phyloP scores from a whole-genome alignment of 1,284 basidiomycete genomes.

The Fomitopsis betulina region DNA sequence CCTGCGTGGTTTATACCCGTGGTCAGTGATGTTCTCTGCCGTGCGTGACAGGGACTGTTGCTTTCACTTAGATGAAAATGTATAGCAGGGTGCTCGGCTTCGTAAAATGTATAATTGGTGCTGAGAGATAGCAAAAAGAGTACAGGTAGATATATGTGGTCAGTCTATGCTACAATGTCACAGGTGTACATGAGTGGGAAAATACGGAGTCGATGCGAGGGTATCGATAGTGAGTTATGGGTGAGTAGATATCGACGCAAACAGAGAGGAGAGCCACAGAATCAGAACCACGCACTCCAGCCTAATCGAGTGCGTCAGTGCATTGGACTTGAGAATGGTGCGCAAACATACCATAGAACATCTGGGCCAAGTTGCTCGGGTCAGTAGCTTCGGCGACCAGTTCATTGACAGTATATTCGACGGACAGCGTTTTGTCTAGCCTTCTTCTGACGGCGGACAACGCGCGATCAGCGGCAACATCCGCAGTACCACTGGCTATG shows the following conservation, averaged over 20 bases:
- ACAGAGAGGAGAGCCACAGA: neutral
- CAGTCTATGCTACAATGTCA: neutral
- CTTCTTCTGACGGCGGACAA: conserved; percentile 77
- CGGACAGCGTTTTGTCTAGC: conserved; percentile 79
- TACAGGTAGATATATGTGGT: neutral
- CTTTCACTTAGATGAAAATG: conserved; percentile 5
- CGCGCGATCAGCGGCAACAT: conserved; percentile 89
- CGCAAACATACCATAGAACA: conserved; percentile 66
- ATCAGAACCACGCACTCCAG: conserved; percentile 16
- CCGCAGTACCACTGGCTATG: conserved; percentile 60
- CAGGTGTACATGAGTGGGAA: neutral
- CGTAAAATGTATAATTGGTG: too few relatives aligned
- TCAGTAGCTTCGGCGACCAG: conserved; percentile 90
- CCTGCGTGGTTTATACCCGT: conserved; percentile 21
- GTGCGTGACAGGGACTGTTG: neutral
- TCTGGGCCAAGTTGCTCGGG: conserved; percentile 67
- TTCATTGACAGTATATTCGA: conserved; percentile 92
- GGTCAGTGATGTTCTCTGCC: conserved; percentile 19
- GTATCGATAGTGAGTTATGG: too few relatives aligned
- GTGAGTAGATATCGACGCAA: too few relatives aligned
- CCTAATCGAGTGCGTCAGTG: conserved; percentile 7
- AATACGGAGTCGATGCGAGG: too few relatives aligned
- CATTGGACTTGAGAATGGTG: neutral
- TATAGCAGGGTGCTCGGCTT: neutral
- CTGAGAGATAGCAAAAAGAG: too few relatives aligned